Base-by-base conservation (phyloP, 129 eudicot species). In the Rutidosis leptorrhynchoides region DNA sequence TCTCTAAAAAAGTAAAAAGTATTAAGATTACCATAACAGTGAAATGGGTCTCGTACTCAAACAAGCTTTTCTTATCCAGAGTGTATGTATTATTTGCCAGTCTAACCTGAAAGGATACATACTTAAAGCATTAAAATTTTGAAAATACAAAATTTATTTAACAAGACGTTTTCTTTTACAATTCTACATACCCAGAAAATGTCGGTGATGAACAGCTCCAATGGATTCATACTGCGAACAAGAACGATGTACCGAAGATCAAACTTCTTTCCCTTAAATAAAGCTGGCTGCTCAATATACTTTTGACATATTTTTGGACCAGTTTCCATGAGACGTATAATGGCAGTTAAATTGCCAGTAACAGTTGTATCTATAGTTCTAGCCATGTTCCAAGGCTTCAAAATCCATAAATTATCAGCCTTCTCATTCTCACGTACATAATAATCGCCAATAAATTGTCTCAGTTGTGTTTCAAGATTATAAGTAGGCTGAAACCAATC, bases 351-450 rank as follows among this genome's bases (percentile, higher is more conserved):
- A 86, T 86, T 89, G 58, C 85, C 81, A 21, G 97, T 82, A 62
- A 94, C 86, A 6, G 95, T 82, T 58, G 99, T 94, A 74, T 94
- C 97, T 69, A 89, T 89, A 28, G 99, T 94, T 79, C 97, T 77
- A 25, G 99, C 99, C 99, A 94, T 94, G 78, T 94, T 89, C 99
- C 95, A 94, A 6, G 99, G 99, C 78, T 94, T 94, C 76, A 94
- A 69, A 58, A 89, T 94, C 99, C 97, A 94, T 27, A 86, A 70
- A 63, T 89, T 94, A 83, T 89, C 85, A 26, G 61, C 62, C 64
- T 82, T 83, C 28, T 86, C 78, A 32, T 80, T 78, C 71, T 83
- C 90, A 26, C 97, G 94, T 23, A 79, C 78, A 77, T 66, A 83
- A 72, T 84, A 94, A 68, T 89, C 87, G 22, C 99, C 99, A 58